Conservation (phyloP, 441 rosid species). For the Corymbia citriodora region DNA sequence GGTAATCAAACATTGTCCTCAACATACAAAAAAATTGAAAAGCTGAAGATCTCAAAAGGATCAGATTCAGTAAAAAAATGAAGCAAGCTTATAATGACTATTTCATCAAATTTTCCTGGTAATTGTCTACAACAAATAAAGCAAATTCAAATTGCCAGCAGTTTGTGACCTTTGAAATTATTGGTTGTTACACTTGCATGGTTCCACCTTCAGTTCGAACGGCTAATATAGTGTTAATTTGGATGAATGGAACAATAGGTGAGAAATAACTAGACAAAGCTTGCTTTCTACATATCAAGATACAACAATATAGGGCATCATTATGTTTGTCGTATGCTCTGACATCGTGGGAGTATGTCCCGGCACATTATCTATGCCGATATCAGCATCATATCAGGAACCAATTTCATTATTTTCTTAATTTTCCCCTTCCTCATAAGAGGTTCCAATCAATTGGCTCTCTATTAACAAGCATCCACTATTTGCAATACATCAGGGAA, state of each 20-base stretch:
- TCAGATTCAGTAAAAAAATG: neutral
- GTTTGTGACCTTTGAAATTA: neutral
- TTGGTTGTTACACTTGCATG: neutral
- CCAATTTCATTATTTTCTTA: neutral
- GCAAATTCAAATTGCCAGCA: neutral
- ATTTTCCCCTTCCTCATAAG: neutral
- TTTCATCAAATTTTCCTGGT: neutral
- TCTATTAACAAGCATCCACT: neutral
- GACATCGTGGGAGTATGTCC: neutral
- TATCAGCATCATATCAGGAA: neutral
- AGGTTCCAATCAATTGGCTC: neutral
- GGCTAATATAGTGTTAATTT: neutral
- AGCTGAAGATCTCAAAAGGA: neutral
- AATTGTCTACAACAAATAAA: neutral
- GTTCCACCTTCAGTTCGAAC: neutral
- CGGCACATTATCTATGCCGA: neutral
- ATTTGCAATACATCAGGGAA: neutral
- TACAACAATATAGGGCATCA: neutral
- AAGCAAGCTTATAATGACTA: neutral
- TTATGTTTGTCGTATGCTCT: neutral
- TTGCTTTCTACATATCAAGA: neutral
- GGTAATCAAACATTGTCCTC: neutral
- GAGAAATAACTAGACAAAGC: neutral
- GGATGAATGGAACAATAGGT: neutral
- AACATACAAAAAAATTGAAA: neutral